Evolutionary conservation across 352 stramenopile genomes (phyloP).

Genomic region (Peronosclerospora sorghi): DNA sequence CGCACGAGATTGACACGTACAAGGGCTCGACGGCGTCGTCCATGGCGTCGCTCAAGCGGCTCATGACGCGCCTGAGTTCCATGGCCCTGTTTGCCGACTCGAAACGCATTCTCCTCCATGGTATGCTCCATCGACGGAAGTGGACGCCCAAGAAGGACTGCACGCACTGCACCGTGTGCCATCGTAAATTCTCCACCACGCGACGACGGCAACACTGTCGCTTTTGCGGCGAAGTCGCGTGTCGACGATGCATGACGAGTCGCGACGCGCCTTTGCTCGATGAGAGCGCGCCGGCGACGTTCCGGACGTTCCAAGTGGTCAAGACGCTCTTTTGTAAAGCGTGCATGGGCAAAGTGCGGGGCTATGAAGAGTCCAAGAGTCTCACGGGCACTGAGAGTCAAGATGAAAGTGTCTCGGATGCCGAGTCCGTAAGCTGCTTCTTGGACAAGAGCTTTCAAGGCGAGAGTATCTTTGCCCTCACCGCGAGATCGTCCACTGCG

Average conservation of each 20-base stretch:
- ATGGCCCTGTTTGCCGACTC: constrained; percentile 49
- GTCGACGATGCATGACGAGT: constrained; percentile 49
- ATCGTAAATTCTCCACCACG: constrained; percentile 43
- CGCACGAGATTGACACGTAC: constrained; percentile 39
- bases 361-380: constrained; percentile 8
- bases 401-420: constrained; percentile 22
- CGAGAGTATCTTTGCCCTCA: constrained; percentile 6
- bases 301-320: constrained; percentile 35
- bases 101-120: constrained; percentile 44
- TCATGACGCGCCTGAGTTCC: constrained; percentile 48
- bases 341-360: constrained; percentile 44
- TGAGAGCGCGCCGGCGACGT: constrained; percentile 7
- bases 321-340: constrained; percentile 53
- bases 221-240: constrained; percentile 68
- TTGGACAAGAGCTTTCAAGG: constrained; percentile 17
- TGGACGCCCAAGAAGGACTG: constrained; percentile 44
- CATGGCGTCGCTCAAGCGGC: constrained; percentile 21
- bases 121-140: constrained; percentile 32
- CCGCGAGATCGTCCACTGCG: constrained; percentile 3
- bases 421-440: constrained; percentile 21
- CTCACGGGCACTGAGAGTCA: constrained; percentile 14
- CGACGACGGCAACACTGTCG: constrained; percentile 65
- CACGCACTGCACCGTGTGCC: constrained; percentile 43
- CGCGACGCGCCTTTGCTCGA: constrained; percentile 30
- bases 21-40: constrained; percentile 18